These are phyloP conservation scores for Calonectria fujianensis DNA, from an alignment of 2,329 filamentous ascomycete genomes.

Conservation along the genomic window DNA sequence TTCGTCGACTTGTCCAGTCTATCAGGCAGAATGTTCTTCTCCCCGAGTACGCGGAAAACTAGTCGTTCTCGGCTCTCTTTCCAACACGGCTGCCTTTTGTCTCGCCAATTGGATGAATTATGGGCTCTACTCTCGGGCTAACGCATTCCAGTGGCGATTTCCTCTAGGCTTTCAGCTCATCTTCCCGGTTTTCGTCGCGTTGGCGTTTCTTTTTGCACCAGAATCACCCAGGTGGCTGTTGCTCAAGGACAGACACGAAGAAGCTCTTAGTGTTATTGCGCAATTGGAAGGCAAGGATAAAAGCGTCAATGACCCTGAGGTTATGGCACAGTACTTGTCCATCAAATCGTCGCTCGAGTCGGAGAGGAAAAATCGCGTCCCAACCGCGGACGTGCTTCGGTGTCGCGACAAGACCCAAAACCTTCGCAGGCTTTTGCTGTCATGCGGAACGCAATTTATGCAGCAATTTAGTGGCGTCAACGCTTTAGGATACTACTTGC, in stretches of 20 bases:
- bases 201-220: constrained; percentile 50
- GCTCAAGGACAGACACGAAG: constrained; percentile 71
- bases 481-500: constrained; percentile 67
- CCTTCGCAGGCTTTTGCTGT: constrained; percentile 60
- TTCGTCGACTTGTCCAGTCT: constrained; percentile 61
- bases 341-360: constrained; percentile 61
- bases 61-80: constrained; percentile 65
- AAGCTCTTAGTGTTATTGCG: constrained; percentile 73
- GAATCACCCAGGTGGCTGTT: constrained; percentile 73
- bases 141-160: constrained; percentile 55
- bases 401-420: constrained; percentile 62
- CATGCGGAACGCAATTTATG: constrained; percentile 69
- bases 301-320: constrained; percentile 53
- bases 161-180: constrained; percentile 59
- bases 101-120: constrained; percentile 70
- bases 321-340: constrained; percentile 59
- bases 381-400: constrained; percentile 59
- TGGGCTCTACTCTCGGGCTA: constrained; percentile 60
- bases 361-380: constrained; percentile 59
- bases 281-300: constrained; percentile 75
- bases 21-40: constrained; percentile 57
- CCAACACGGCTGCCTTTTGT: constrained; percentile 65
- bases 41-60: constrained; percentile 64
- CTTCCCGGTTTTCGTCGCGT: constrained; percentile 58
- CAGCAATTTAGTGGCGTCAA: constrained; percentile 68